phyloP scores from a whole-genome alignment of 2,329 filamentous ascomycete genomes.

The Aspergillus costaricaensis region DNA sequence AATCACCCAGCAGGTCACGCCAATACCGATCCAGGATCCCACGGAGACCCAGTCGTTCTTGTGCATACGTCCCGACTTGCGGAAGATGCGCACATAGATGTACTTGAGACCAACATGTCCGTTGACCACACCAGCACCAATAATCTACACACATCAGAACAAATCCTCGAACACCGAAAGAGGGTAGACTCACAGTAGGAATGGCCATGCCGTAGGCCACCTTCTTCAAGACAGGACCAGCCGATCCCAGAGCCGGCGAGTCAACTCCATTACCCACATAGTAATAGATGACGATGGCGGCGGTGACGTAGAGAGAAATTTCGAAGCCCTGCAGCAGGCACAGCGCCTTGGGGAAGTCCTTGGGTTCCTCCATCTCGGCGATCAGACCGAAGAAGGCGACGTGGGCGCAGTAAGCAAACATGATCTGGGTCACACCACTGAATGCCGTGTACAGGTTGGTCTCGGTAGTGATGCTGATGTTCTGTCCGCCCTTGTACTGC shows the following conservation, averaged over 20 bases:
- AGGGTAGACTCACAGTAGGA: conserved; percentile 52
- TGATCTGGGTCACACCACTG: conserved; percentile 66
- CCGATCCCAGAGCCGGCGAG: conserved; percentile 67
- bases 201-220: conserved; percentile 68
- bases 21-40: conserved; percentile 62
- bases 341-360: conserved; percentile 64
- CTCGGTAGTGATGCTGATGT: conserved; percentile 41
- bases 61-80: conserved; percentile 56
- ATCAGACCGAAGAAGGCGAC: conserved; percentile 70
- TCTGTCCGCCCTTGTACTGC: conserved; percentile 41
- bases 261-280: conserved; percentile 63
- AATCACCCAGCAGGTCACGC: conserved; percentile 57
- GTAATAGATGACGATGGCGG: conserved; percentile 69
- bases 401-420: conserved; percentile 70
- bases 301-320: conserved; percentile 63
- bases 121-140: conserved; percentile 70
- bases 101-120: conserved; percentile 67
- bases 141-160: conserved; percentile 47
- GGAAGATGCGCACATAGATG: conserved; percentile 65
- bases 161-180: too few relatives aligned
- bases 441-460: conserved; percentile 58
- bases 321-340: conserved; percentile 61
- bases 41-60: conserved; percentile 53
- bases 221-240: conserved; percentile 58
- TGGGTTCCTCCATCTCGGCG: conserved; percentile 63